Percentiles rank a stretch among this genome's conserved stretches.
Evolutionary conservation across 176 grass and related monocot species (phyloP).

Genomic region (Saccharum spontaneum): DNA sequence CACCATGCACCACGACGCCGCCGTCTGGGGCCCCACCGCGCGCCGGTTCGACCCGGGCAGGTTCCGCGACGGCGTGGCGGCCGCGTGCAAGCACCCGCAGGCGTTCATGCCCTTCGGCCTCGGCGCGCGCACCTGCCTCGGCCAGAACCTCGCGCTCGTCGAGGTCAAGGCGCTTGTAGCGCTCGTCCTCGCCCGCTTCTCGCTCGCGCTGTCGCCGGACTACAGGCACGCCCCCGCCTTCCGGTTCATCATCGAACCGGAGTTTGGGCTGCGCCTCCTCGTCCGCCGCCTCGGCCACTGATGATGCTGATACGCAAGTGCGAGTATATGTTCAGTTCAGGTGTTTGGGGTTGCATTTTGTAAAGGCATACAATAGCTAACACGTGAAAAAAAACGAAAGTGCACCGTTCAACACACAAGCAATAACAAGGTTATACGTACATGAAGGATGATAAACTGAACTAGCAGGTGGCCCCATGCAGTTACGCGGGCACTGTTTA

Average conservation of each 20-base stretch:
- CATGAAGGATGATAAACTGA: background rate
- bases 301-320: background rate
- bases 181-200: conserved; percentile 40
- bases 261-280: conserved; percentile 56
- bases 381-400: background rate
- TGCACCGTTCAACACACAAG: background rate
- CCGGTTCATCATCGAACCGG: conserved; percentile 60
- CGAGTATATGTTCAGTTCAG: background rate
- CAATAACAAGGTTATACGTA: background rate
- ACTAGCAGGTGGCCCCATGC: too few relatives aligned
- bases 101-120: conserved; percentile 68
- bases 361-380: conserved; percentile 5
- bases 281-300: conserved; percentile 12
- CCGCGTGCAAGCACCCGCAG: conserved; percentile 51
- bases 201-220: conserved; percentile 41
- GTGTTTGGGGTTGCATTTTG: conserved; percentile 9
- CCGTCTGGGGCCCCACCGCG: conserved; percentile 38
- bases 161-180: conserved; percentile 65
- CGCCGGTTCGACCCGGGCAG: conserved; percentile 41
- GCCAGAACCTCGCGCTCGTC: conserved; percentile 60
- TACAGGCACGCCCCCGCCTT: conserved; percentile 61
- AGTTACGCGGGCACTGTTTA: too few relatives aligned
- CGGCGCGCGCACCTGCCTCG: conserved; percentile 60
- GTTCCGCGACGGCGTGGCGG: conserved; percentile 47
- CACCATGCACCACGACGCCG: conserved; percentile 53